Conservation (phyloP, 2,329 filamentous ascomycete species). For the Zymoseptoria brevis region DNA sequence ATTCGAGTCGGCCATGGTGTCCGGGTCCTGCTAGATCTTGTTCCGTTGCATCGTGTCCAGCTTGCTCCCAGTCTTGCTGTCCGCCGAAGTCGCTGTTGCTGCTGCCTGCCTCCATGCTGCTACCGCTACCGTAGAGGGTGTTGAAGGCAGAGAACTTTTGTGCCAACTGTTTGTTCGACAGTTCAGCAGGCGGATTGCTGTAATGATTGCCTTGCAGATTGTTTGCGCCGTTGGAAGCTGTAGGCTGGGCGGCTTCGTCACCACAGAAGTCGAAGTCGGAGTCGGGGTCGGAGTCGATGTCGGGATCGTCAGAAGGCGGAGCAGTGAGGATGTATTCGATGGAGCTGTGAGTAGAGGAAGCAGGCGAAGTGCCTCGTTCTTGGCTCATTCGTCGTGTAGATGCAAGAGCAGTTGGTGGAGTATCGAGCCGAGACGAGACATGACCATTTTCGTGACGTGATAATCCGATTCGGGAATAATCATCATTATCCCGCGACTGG, state of each 20-base stretch:
- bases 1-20: slow-evolving; percentile 68
- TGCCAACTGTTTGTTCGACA: neutral
- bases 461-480: neutral
- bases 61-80: slow-evolving; percentile 53
- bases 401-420: neutral
- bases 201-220: slow-evolving; percentile 5
- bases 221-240: slow-evolving; percentile 10
- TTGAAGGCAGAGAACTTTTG: neutral
- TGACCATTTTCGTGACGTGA: neutral
- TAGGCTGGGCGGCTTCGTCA: neutral
- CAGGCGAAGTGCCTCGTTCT: neutral
- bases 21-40: slow-evolving; percentile 58
- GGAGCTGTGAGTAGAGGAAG: neutral
- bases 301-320: neutral
- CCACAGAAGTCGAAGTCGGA: neutral
- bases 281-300: neutral
- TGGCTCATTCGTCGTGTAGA: neutral
- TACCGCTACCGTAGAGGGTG: neutral
- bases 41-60: slow-evolving; percentile 43
- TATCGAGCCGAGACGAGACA: neutral
- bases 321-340: neutral
- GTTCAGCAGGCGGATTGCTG: neutral
- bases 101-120: slow-evolving; percentile 24
- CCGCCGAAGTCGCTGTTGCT: slow-evolving; percentile 43
- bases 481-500: neutral